phyloP scores from a whole-genome alignment of 2,329 filamentous ascomycete genomes.

The Colletotrichum cuscutae region DNA sequence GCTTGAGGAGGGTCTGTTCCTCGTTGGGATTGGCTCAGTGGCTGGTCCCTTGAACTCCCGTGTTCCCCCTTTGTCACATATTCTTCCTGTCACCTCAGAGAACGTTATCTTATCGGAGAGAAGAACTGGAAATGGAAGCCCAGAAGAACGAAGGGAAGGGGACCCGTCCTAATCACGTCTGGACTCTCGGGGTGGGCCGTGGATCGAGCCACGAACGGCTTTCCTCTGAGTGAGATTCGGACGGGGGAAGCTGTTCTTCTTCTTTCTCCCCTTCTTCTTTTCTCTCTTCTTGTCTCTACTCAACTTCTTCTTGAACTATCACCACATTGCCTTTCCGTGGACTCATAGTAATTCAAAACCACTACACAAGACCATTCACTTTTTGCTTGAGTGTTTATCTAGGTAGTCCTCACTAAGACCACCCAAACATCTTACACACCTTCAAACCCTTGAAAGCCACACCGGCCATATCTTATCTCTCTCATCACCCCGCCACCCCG shows the following conservation, averaged over 20 bases:
- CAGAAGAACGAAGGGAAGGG: conserved; percentile 10
- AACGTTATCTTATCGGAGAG: conserved; percentile 26
- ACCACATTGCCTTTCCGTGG: not conserved
- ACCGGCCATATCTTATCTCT: not conserved
- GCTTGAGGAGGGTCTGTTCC: not conserved
- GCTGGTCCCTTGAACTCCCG: not conserved
- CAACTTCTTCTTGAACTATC: not conserved
- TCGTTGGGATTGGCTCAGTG: conserved; percentile 7
- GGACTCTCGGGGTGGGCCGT: conserved; percentile 9
- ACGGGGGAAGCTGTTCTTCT: not conserved
- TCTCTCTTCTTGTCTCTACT: not conserved
- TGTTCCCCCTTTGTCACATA: not conserved
- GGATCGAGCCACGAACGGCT: conserved; percentile 15
- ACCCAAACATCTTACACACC: not conserved
- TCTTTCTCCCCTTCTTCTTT: not conserved
- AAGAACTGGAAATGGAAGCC: conserved; percentile 4
- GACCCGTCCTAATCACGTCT: not conserved
- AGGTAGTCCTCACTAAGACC: not conserved
- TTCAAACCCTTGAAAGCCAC: conserved; percentile 4
- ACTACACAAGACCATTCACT: not conserved
- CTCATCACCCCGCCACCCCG: conserved; percentile 17
- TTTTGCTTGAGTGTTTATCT: not conserved
- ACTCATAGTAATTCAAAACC: not conserved
- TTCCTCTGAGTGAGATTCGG: not conserved
- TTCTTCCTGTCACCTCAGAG: conserved; percentile 14